Conservation (phyloP, 345 rosid genomes). For the Melaleuca alternifolia region DNA sequence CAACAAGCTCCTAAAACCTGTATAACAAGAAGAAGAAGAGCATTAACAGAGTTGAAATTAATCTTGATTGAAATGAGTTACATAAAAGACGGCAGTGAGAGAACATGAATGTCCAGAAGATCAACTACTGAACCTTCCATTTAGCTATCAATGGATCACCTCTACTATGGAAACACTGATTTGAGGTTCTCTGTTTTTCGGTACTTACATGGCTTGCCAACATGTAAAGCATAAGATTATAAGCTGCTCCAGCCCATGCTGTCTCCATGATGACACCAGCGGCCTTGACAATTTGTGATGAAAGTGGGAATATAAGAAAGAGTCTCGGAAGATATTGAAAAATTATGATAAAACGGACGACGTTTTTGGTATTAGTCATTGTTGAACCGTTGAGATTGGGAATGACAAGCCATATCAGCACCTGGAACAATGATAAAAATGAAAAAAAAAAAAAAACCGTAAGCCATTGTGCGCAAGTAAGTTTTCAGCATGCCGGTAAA, state of each 20-base stretch:
- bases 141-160: neutral
- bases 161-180: neutral
- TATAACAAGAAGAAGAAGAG: neutral
- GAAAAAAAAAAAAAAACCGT: neutral
- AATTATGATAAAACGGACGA: slow-evolving; percentile 73
- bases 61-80: neutral
- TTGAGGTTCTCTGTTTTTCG: neutral
- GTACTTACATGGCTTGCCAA: slow-evolving; percentile 93
- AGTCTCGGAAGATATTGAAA: slow-evolving; percentile 76
- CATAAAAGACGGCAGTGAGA: neutral
- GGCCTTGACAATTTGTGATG: slow-evolving; percentile 69
- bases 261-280: slow-evolving; percentile 87
- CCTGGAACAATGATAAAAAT: slow-evolving; percentile 25
- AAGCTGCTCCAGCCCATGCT: slow-evolving; percentile 96
- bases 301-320: slow-evolving; percentile 64
- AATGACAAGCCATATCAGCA: slow-evolving; percentile 67
- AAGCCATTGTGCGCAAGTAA: neutral
- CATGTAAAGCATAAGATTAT: slow-evolving; percentile 84
- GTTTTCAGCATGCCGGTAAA: neutral
- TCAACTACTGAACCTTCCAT: neutral
- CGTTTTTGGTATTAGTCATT: slow-evolving; percentile 71
- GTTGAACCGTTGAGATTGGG: slow-evolving; percentile 69
- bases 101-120: neutral
- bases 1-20: slow-evolving; percentile 97
- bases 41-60: neutral